Conservation (phyloP, 306 rosid genomes). For the Cyamopsis tetragonoloba region DNA sequence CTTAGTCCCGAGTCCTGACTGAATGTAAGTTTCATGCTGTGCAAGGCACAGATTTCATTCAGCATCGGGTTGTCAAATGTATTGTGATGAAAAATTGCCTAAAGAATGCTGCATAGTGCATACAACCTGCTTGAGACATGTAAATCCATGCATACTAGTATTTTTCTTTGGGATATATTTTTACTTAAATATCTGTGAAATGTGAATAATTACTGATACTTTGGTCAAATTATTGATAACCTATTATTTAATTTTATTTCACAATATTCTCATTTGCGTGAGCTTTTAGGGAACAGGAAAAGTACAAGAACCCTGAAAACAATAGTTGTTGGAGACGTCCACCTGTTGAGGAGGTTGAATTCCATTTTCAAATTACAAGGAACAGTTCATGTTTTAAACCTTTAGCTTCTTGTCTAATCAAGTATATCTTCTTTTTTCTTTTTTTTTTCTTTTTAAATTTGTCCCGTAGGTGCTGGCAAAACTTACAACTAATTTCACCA, state of each 20-base stretch:
- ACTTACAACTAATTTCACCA: conserved; percentile 58
- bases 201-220: neutral
- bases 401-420: neutral
- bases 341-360: conserved; percentile 82
- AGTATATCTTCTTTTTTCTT: conserved; percentile 7
- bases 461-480: conserved; percentile 68
- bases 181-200: neutral
- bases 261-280: conserved; percentile 14
- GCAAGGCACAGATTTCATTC: neutral
- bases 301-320: conserved; percentile 69
- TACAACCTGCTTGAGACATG: neutral
- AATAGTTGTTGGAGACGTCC: conserved; percentile 72
- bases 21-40: neutral
- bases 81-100: conserved; percentile 1
- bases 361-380: conserved; percentile 14
- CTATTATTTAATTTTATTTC: neutral
- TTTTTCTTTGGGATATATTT: neutral
- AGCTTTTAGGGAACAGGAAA: conserved; percentile 66
- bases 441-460: too few relatives aligned
- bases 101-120: conserved; percentile 4
- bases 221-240: conserved; percentile 13
- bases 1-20: neutral
- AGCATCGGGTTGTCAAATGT: neutral
- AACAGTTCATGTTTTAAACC: conserved; percentile 11
- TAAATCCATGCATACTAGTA: neutral